phyloP scores from a whole-genome alignment of 805 yeast genomes.

The Candida piceae region DNA sequence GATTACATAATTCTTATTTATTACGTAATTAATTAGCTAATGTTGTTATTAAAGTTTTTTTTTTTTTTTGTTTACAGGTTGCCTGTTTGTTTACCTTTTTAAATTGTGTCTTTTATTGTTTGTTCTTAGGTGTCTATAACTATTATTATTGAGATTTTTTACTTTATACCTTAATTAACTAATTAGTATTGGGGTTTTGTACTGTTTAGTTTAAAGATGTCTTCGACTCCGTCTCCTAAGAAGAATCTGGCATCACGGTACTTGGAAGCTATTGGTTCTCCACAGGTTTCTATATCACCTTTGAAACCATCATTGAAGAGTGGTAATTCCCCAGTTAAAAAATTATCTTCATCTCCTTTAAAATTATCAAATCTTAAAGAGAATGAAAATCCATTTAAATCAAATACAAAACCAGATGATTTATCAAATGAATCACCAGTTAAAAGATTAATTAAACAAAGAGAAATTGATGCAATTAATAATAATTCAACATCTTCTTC shows the following conservation, averaged over 20 bases:
- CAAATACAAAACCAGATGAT: conserved; percentile 6
- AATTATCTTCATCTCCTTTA: conserved; percentile 8
- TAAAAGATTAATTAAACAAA: conserved; percentile 28
- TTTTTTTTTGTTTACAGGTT: no score
- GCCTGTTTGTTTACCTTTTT: no score
- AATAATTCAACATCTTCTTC: no score
- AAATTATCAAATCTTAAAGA: conserved; percentile 18
- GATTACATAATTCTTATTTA: no score
- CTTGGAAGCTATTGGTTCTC: conserved; percentile 25
- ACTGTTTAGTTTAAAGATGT: no score
- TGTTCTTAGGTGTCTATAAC: no score
- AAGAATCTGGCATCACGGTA: conserved; percentile 28
- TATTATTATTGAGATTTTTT: no score
- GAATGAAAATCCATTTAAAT: conserved; percentile 23
- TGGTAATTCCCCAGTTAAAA: conserved; percentile 5
- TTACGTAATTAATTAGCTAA: no score
- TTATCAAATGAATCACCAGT: conserved; percentile 25
- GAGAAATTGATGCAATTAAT: conserved; percentile 26
- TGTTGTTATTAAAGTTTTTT: no score
- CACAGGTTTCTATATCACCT: conserved; percentile 16
- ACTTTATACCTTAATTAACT: no score
- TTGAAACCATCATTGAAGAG: conserved; percentile 13
- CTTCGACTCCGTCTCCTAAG: conserved; percentile 14
- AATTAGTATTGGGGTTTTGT: no score
- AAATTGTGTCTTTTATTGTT: no score